Evolutionary conservation across 495 filamentous ascomycete species (phyloP).

Genomic region (Tuber umbilicatum): DNA sequence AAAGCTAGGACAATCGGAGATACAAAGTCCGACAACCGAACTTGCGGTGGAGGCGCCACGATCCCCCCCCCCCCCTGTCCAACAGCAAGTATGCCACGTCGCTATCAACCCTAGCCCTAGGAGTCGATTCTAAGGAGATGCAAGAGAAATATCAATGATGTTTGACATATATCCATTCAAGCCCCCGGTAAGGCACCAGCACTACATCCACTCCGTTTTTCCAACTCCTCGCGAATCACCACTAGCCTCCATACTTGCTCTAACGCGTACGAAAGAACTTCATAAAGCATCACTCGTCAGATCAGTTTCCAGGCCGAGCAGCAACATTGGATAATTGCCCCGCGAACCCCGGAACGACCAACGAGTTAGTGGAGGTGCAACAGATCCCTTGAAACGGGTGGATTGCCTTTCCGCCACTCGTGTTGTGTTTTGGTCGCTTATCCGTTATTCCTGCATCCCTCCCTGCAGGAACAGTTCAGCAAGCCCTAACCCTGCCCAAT

Average conservation of each 20-base stretch:
- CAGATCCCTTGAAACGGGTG: background rate
- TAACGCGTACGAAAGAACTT: background rate
- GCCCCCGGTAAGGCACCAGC: background rate
- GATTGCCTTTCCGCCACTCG: background rate
- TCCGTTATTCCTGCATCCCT: background rate
- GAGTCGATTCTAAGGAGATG: background rate
- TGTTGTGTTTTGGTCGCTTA: background rate
- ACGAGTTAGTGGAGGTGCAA: background rate
- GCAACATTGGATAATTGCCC: background rate
- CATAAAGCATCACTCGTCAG: background rate
- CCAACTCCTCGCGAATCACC: background rate
- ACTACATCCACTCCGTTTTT: background rate
- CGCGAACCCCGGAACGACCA: background rate
- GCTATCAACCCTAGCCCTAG: background rate
- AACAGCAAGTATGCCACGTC: background rate
- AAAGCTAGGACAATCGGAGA: background rate
- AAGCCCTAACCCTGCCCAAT: background rate
- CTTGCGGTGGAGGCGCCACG: background rate
- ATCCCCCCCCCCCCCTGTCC: background rate
- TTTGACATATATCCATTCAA: background rate
- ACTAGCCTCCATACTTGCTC: background rate
- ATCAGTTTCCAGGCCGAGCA: background rate
- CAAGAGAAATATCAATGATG: background rate
- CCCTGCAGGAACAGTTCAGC: conserved; percentile 4
- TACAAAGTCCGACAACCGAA: background rate